Conservation (phyloP, 192 early-diverging fungal species). For the Podila verticillata region DNA sequence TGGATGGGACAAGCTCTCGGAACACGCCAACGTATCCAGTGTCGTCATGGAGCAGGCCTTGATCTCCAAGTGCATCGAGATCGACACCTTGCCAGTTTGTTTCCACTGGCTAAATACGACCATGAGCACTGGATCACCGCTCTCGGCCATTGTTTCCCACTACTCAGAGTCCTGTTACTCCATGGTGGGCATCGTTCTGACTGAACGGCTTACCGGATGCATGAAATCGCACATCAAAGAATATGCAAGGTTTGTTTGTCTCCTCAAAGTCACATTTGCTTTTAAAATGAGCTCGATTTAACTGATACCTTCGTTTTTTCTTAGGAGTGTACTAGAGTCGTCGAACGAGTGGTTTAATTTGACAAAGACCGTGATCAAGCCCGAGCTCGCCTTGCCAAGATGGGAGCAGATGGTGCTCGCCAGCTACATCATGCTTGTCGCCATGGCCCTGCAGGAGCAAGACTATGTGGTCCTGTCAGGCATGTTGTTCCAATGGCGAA, state of each 20-base stretch:
- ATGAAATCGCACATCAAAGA: slow-evolving; percentile 50
- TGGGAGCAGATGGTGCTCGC: slow-evolving; percentile 52
- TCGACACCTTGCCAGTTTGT: slow-evolving; percentile 38
- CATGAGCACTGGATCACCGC: slow-evolving; percentile 48
- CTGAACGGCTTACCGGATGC: slow-evolving; percentile 31
- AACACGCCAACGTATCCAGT: slow-evolving; percentile 49
- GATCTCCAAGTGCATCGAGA: slow-evolving; percentile 50
- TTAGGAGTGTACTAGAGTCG: slow-evolving; percentile 42
- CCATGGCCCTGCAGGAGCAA: slow-evolving; percentile 41
- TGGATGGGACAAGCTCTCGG: slow-evolving; percentile 49
- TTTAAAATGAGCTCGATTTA: neutral
- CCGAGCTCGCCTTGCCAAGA: slow-evolving; percentile 25
- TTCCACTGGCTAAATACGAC: slow-evolving; percentile 51
- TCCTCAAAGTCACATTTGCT: neutral
- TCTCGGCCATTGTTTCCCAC: slow-evolving; percentile 42
- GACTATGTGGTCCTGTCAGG: slow-evolving; percentile 29
- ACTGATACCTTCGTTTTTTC: neutral
- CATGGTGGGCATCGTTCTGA: slow-evolving; percentile 46
- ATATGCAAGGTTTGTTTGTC: slow-evolving; percentile 34
- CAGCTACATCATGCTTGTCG: slow-evolving; percentile 49
- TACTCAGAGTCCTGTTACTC: slow-evolving; percentile 50
- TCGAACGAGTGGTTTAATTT: slow-evolving; percentile 50
- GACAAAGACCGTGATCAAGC: slow-evolving; percentile 39
- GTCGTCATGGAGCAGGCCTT: slow-evolving; percentile 50
- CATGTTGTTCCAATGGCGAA: slow-evolving; percentile 49